A percentile compares a stretch with the other conserved stretches of the same genome.
Conservation (phyloP, 1,139 yeast genomes). For the Sugiyamaella castrensis region DNA sequence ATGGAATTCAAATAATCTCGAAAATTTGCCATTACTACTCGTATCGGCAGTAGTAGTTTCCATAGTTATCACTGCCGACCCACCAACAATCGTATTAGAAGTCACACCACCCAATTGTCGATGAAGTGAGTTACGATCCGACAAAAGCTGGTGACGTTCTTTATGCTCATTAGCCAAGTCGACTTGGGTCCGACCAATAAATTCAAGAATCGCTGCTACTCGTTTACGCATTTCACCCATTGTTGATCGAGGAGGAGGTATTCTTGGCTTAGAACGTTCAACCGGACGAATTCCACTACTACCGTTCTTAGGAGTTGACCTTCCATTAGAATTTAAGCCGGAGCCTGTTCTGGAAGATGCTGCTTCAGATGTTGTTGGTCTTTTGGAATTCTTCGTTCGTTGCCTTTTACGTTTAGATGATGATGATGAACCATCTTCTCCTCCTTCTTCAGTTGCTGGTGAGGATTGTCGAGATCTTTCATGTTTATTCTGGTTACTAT, state of each 20-base stretch:
- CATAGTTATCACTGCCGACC: background rate
- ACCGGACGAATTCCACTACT: background rate
- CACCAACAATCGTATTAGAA: background rate
- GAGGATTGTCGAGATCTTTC: constrained; percentile 8
- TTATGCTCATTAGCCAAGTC: constrained; percentile 73
- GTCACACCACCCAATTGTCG: constrained; percentile 1
- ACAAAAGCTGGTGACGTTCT: constrained; percentile 50
- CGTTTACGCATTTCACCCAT: constrained; percentile 81
- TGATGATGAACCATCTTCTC: background rate
- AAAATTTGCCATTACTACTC: constrained; percentile 28
- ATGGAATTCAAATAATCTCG: constrained; percentile 46
- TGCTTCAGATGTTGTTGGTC: background rate
- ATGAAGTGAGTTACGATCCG: constrained; percentile 15
- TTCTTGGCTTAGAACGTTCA: constrained; percentile 62
- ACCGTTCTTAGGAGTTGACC: constrained; percentile 1
- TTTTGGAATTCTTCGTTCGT: constrained; percentile 1
- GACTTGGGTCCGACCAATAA: constrained; percentile 77
- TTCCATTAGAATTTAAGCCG: constrained; percentile 12
- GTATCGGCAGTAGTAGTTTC: constrained; percentile 12
- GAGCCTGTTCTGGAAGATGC: background rate
- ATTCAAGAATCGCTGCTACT: constrained; percentile 86
- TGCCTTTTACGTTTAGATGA: constrained; percentile 3
- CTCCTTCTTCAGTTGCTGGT: background rate
- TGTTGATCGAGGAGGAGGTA: constrained; percentile 71
- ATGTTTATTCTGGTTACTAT: background rate